phyloP scores from a whole-genome alignment of 352 stramenopile species.

The Phytopythium ostracodes region DNA sequence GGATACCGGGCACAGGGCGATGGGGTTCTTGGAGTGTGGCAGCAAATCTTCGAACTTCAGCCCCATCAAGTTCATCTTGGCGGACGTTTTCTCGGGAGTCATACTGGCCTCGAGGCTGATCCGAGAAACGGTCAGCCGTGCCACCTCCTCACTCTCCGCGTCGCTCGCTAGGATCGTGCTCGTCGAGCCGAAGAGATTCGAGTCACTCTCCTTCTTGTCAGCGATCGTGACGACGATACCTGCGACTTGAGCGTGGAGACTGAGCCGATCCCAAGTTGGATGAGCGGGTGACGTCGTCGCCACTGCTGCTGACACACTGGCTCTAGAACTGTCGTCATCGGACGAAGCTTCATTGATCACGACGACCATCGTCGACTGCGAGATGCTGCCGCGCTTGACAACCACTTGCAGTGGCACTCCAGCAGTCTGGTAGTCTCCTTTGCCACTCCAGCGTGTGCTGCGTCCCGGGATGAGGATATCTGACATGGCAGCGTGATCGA shows the following conservation, averaged over 20 bases:
- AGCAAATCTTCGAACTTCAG: constrained; percentile 73
- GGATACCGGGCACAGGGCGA: constrained; percentile 56
- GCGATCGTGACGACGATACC: constrained; percentile 66
- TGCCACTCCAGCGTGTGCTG: constrained; percentile 16
- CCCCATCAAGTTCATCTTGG: constrained; percentile 70
- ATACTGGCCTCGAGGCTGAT: constrained; percentile 54
- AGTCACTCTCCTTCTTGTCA: constrained; percentile 37
- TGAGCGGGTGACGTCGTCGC: constrained; percentile 17
- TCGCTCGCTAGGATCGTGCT: background rate
- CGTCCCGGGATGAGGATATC: constrained; percentile 51
- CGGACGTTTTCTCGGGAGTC: constrained; percentile 36
- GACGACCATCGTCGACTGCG: constrained; percentile 67
- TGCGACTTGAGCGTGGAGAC: constrained; percentile 62
- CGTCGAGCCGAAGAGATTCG: constrained; percentile 1
- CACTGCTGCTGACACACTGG: constrained; percentile 3
- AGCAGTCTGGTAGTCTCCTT: background rate
- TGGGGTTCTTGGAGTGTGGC: constrained; percentile 50
- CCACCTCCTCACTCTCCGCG: constrained; percentile 39
- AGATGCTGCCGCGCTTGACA: constrained; percentile 73
- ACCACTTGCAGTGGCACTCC: constrained; percentile 39
- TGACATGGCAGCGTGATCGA: constrained; percentile 40
- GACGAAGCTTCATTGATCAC: constrained; percentile 38
- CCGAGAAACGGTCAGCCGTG: constrained; percentile 58
- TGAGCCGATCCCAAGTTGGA: constrained; percentile 58
- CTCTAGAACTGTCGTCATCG: constrained; percentile 9